Base-by-base conservation (phyloP, 306 rosid species). In the Rosa lucieae region DNA sequence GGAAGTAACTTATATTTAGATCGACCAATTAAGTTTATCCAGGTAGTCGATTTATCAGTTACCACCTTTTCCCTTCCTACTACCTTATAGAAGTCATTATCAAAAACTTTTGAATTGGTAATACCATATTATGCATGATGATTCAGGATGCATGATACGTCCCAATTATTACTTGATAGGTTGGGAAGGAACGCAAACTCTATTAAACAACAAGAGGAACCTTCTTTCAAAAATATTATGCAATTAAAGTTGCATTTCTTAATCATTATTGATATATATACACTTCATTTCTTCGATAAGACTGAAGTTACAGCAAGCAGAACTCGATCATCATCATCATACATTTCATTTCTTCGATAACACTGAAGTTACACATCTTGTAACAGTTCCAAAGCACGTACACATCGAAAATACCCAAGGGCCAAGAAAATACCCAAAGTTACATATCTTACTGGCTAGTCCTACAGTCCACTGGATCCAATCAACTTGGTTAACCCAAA, bases 401-500 rank as follows among this genome's bases (percentile, higher is more conserved):
- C 43, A 66, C 44, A 39, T 15, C 11, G 10, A 32, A 29, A 63
- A 11, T 29, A 63, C 43, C 8, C 68, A 63, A 59, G 66, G 15
- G 35, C 14, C 65, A 23, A 13, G 10, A 14, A 11, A 51, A 26
- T 26, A 29, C 32, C 32, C 32, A 29, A 29, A 29, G 32, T 29
- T 29, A 29, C 32, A 29, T 29, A n/a, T 23, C 32, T 58, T 6
- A 40, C 55, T 21, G 53, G 61, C 6, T 58, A 3, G 11, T 18
- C 29, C 78, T 51, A 89, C 12, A 95, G 87, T 15, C 87, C 95
- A n/a, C 90, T 91, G 35, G 91, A 86, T 4, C 97, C 94, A 75
- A 93, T 90, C 82, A 90, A 78, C 88, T 91, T 95, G 20, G 97
- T 92, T 69, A 93, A 76, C 6, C 96, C 97, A 73, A 86, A 93